A percentile compares a stretch with the other conserved stretches of the same genome.
Evolutionary conservation across 2,329 filamentous ascomycete genomes (phyloP).

Genomic region (Plenodomus tracheiphilus): DNA sequence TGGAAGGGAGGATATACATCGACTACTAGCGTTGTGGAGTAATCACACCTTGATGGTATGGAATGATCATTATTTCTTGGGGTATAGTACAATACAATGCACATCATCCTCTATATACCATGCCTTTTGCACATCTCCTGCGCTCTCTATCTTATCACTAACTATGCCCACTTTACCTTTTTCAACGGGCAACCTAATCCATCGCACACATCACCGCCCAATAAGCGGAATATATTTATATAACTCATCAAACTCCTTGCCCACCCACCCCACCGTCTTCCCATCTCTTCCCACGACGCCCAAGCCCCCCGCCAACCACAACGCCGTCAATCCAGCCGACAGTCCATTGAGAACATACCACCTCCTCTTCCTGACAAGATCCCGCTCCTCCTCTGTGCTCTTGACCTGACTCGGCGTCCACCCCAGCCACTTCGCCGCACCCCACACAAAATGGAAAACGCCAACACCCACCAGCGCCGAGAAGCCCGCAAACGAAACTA

Average conservation of each 20-base stretch:
- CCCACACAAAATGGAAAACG: conserved; percentile 81
- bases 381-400: conserved; percentile 53
- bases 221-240: conserved; percentile 64
- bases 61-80: conserved; percentile 1
- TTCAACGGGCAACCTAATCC: not conserved
- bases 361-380: conserved; percentile 62
- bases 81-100: conserved; percentile 28
- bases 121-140: not conserved
- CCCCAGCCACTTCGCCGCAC: conserved; percentile 79
- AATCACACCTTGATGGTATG: not conserved
- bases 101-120: not conserved
- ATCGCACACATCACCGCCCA: conserved; percentile 52
- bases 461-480: conserved; percentile 66
- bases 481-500: conserved; percentile 71
- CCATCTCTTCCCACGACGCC: conserved; percentile 77
- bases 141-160: not conserved
- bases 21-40: conserved; percentile 19
- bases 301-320: conserved; percentile 84
- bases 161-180: no score
- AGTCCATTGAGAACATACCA: conserved; percentile 74
- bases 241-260: conserved; percentile 75
- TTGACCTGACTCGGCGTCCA: conserved; percentile 61
- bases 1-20: conserved; percentile 45
- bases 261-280: conserved; percentile 74
- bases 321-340: conserved; percentile 58